A percentile compares a stretch with the other conserved stretches of the same genome.
These are phyloP conservation scores for Coprinopsis sp. DNA, from an alignment of 768 basidiomycete genomes.

Conservation along the genomic window DNA sequence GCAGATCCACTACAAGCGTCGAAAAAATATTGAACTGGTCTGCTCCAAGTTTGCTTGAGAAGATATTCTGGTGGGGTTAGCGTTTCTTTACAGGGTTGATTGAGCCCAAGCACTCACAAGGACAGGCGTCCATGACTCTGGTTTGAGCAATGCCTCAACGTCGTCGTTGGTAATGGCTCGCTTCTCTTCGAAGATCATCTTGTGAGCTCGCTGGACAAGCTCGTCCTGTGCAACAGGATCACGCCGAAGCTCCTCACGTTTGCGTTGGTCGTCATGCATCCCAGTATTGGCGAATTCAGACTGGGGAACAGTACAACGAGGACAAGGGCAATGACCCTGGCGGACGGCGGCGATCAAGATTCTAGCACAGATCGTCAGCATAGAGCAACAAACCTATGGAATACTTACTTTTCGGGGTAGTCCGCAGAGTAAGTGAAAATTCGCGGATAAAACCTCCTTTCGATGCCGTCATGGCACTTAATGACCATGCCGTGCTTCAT, in stretches of 20 bases:
- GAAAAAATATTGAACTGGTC: slow-evolving; percentile 21
- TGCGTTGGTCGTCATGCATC: slow-evolving; percentile 14
- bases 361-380: too few relatives aligned
- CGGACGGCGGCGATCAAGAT: slow-evolving; percentile 24
- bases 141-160: too few relatives aligned
- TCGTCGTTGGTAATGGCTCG: neutral
- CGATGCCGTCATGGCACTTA: too few relatives aligned
- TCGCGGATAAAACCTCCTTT: too few relatives aligned
- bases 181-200: neutral
- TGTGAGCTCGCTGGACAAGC: neutral
- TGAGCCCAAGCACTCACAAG: neutral
- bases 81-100: slow-evolving; percentile 8
- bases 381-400: slow-evolving; percentile 3
- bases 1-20: slow-evolving; percentile 20
- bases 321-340: too few relatives aligned
- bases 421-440: too few relatives aligned
- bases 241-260: neutral
- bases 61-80: slow-evolving; percentile 20
- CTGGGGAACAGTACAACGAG: slow-evolving; percentile 25
- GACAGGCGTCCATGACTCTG: too few relatives aligned
- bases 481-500: slow-evolving; percentile 34
- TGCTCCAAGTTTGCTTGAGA: slow-evolving; percentile 14
- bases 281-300: slow-evolving; percentile 24
- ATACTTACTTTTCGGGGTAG: slow-evolving; percentile 36
- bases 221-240: neutral